A percentile compares a stretch with the other conserved stretches of the same genome.
phyloP scores from a whole-genome alignment of 805 yeast species.

The Kluyveromyces wickerhamii region DNA sequence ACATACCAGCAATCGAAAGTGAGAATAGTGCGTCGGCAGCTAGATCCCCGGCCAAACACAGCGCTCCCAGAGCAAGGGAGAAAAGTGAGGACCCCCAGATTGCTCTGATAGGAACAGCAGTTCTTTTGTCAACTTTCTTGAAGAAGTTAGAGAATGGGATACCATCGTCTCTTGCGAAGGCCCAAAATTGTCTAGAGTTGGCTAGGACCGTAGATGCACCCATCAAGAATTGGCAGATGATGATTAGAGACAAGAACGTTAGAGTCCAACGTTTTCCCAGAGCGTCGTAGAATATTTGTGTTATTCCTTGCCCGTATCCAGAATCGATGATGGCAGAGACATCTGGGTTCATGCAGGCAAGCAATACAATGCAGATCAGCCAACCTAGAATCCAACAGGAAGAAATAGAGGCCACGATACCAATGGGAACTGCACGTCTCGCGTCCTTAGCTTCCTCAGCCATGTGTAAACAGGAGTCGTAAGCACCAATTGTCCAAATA shows the following conservation, averaged over 20 bases:
- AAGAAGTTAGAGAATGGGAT: slow-evolving; percentile 50
- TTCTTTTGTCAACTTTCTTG: slow-evolving; percentile 44
- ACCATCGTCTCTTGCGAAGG: slow-evolving; percentile 70
- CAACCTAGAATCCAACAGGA: slow-evolving; percentile 54
- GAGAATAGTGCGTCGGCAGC: slow-evolving; percentile 39
- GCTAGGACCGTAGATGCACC: slow-evolving; percentile 17
- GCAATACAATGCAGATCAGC: slow-evolving; percentile 43
- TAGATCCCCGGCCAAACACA: slow-evolving; percentile 34
- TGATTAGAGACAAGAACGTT: slow-evolving; percentile 51
- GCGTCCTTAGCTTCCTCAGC: slow-evolving; percentile 65
- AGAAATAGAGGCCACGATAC: slow-evolving; percentile 50
- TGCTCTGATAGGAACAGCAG: slow-evolving; percentile 58
- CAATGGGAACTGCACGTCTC: slow-evolving; percentile 53
- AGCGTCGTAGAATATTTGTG: slow-evolving; percentile 54
- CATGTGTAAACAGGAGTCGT: slow-evolving; percentile 67
- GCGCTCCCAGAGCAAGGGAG: slow-evolving; percentile 31
- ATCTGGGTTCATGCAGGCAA: slow-evolving; percentile 46
- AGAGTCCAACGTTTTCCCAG: slow-evolving; percentile 60
- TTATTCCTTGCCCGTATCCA: slow-evolving; percentile 52
- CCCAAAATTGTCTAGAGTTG: slow-evolving; percentile 59
- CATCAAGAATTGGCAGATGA: slow-evolving; percentile 58
- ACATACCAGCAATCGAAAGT: slow-evolving; percentile 34
- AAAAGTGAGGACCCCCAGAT: slow-evolving; percentile 34
- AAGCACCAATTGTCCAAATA: slow-evolving; percentile 71
- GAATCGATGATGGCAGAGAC: slow-evolving; percentile 36